Conservation (phyloP, 2,329 filamentous ascomycete species). For the Stagonosporopsis cucurbitacearum region DNA sequence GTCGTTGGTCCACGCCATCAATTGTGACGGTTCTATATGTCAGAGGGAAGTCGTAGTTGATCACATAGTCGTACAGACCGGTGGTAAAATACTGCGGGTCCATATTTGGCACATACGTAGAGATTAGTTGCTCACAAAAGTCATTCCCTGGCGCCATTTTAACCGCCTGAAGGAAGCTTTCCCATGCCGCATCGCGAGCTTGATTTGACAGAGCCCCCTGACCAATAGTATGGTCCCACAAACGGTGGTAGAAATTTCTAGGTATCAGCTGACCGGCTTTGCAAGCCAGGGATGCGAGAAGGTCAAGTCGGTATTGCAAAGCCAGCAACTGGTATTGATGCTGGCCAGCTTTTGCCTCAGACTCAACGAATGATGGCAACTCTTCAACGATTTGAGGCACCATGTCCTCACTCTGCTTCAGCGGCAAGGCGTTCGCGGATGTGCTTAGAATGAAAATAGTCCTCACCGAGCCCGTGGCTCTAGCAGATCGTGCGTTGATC, state of each 20-base stretch:
- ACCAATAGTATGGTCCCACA: conserved; percentile 79
- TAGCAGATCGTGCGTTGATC: conserved; percentile 67
- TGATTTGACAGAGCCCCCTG: conserved; percentile 63
- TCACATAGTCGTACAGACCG: conserved; percentile 69
- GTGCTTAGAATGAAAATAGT: conserved; percentile 54
- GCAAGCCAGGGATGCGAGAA: conserved; percentile 65
- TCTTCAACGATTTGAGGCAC: conserved; percentile 48
- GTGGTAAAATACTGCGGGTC: conserved; percentile 65
- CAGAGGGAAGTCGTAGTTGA: conserved; percentile 47
- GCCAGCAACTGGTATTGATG: conserved; percentile 25
- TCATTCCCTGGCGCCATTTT: conserved; percentile 32
- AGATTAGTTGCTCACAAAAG: conserved; percentile 43
- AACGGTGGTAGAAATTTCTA: conserved; percentile 63
- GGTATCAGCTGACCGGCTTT: conserved; percentile 69
- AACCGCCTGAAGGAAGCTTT: conserved; percentile 33
- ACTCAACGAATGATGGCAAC: conserved; percentile 44
- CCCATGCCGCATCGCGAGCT: conserved; percentile 73
- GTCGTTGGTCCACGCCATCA: conserved; percentile 29
- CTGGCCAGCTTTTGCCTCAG: conserved; percentile 24
- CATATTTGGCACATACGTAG: conserved; percentile 64
- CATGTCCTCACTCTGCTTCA: conserved; percentile 35
- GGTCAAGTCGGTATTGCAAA: conserved; percentile 56
- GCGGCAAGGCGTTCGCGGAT: conserved; percentile 29
- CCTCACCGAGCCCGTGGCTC: conserved; percentile 75
- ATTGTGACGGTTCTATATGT: conserved; percentile 24